These are phyloP conservation scores for Verticillium dahliae DNA, from an alignment of 2,329 filamentous ascomycete genomes.

Conservation along the genomic window DNA sequence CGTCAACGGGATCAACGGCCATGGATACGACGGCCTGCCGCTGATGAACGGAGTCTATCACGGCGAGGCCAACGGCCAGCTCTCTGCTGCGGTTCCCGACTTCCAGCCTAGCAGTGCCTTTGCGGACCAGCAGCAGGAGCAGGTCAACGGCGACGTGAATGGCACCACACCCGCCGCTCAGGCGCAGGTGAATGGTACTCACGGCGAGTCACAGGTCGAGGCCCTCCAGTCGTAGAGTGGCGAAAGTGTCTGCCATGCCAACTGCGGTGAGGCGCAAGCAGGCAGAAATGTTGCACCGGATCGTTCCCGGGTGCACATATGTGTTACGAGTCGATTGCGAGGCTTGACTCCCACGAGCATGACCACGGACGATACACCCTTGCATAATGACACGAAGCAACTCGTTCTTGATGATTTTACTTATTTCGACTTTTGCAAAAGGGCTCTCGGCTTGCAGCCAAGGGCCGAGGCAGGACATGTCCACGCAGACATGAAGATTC, in stretches of 20 bases:
- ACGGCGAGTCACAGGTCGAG: slow-evolving; percentile 13
- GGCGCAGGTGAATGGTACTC: slow-evolving; percentile 19
- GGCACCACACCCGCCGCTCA: slow-evolving; percentile 9
- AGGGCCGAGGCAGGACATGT: slow-evolving; percentile 24
- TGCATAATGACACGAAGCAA: background rate
- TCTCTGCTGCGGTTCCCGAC: slow-evolving; percentile 58
- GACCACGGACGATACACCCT: background rate
- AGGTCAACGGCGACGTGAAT: slow-evolving; percentile 1
- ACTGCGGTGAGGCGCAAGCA: slow-evolving; percentile 3
- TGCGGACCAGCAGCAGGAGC: background rate
- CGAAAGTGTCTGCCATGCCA: slow-evolving; percentile 5
- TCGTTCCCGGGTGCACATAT: background rate
- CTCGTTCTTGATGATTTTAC: slow-evolving; percentile 7
- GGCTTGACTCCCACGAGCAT: background rate
- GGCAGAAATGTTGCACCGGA: background rate
- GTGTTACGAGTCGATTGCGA: background rate
- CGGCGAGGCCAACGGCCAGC: slow-evolving; percentile 33
- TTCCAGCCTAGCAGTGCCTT: slow-evolving; percentile 39
- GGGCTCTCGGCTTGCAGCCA: slow-evolving; percentile 30
- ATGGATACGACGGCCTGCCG: slow-evolving; percentile 6
- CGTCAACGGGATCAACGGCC: slow-evolving; percentile 19
- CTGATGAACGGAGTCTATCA: slow-evolving; percentile 22
- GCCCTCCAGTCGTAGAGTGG: slow-evolving; percentile 13
- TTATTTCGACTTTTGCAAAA: slow-evolving; percentile 29
- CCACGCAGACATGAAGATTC: slow-evolving; percentile 54